Conservation (phyloP, 305 asterid species). For the Fraxinus albicans region DNA sequence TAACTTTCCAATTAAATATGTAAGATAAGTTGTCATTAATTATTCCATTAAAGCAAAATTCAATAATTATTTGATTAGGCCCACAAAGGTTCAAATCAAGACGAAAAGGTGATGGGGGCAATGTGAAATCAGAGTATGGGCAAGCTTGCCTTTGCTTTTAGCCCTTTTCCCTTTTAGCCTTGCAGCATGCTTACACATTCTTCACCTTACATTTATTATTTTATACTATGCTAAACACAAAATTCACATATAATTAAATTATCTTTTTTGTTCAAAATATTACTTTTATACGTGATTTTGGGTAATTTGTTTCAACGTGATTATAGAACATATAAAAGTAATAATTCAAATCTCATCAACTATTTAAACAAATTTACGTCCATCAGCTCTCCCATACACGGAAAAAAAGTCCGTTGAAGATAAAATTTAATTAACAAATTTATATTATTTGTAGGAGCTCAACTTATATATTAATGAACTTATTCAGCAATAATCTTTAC, state of each 20-base stretch:
- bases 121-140: slow-evolving; percentile 68
- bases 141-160: slow-evolving; percentile 45
- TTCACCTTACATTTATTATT: slow-evolving; percentile 31
- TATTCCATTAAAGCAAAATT: slow-evolving; percentile 16
- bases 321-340: not conserved
- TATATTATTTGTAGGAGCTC: not conserved
- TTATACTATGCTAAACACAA: not conserved
- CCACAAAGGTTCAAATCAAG: slow-evolving; percentile 54
- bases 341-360: not conserved
- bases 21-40: slow-evolving; percentile 28
- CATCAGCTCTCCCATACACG: not conserved
- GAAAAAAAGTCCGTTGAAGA: not conserved
- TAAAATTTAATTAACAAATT: no score
- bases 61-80: slow-evolving; percentile 25
- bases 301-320: not conserved
- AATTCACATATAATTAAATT: slow-evolving; percentile 4
- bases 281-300: not conserved
- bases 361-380: not conserved
- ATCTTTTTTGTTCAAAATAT: not conserved
- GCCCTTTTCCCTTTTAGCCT: slow-evolving; percentile 34
- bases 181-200: slow-evolving; percentile 38
- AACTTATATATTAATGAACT: not conserved
- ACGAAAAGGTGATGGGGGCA: slow-evolving; percentile 57
- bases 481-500: not conserved
- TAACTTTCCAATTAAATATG: slow-evolving; percentile 4